Evolutionary conservation across 176 grass and related monocot genomes (phyloP).

Genomic region (Phoenix dactylifera): DNA sequence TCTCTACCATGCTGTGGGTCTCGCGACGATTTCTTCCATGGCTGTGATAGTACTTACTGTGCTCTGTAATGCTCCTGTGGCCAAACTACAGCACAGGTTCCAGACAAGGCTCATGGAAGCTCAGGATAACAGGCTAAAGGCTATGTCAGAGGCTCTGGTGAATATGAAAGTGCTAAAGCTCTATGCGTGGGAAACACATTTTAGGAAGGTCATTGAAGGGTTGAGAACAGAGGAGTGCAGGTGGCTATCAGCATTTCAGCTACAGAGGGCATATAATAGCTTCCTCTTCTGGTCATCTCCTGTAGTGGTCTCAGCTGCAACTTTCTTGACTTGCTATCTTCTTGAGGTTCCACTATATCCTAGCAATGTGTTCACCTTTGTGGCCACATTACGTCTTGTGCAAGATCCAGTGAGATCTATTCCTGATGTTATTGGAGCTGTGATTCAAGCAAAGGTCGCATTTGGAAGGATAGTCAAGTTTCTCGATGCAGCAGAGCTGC

Average conservation of each 20-base stretch:
- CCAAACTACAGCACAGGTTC: conserved; percentile 2
- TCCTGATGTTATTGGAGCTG: conserved; percentile 14
- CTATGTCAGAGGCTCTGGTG: conserved; percentile 13
- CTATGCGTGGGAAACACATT: conserved; percentile 22
- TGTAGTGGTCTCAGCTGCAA: conserved; percentile 1
- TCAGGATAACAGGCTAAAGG: conserved; percentile 19
- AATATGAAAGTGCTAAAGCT: conserved; percentile 24
- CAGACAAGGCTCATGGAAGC: conserved; percentile 7
- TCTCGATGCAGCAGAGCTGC: conserved; percentile 8
- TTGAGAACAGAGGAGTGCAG: conserved; percentile 10
- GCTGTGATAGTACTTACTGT: conserved; percentile 2
- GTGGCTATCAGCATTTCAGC: conserved; percentile 7
- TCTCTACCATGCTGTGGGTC: conserved; percentile 9
- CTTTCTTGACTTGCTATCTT: conserved; percentile 14
- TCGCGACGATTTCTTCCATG: conserved; percentile 7
- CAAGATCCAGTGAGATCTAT: conserved; percentile 16
- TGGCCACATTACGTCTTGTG: conserved; percentile 20
- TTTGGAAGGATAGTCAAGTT: conserved; percentile 5
- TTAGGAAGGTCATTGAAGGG: conserved; percentile 1
- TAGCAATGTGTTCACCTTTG: conserved; percentile 6
- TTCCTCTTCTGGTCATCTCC: conserved; percentile 17
- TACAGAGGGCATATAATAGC: background rate
- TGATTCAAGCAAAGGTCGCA: conserved; percentile 19
- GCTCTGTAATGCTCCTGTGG: conserved; percentile 15
- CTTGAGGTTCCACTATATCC: conserved; percentile 9